Evolutionary conservation across 306 rosid species (phyloP), one percentile per base, ranked within the genome.

Genomic region (Fragaria iinumae): DNA sequence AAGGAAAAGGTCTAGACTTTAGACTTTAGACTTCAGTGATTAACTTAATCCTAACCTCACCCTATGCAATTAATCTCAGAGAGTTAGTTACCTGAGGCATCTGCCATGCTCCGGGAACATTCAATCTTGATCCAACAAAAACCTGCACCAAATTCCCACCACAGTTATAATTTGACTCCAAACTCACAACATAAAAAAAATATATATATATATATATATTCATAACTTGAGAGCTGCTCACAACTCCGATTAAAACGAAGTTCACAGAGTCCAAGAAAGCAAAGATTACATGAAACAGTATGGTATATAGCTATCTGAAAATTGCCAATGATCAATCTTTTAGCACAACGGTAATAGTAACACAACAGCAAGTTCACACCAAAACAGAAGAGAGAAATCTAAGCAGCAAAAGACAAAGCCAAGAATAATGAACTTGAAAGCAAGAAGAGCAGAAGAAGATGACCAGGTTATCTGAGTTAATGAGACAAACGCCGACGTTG

Each of bases 31-130:
- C 45, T 43, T 43, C 11, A 8, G 34, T 50, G 45, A 6, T 11
- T 17, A 27, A 49, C 18, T 12, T 12, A 45, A 45, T 32, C 23
- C 12, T 48, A 23, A 16, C 13, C 29, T 49, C 11, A 64, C 45
- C 41, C 12, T 16, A 7, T 49, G 23, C 57, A 59, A 59, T 69
- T 69, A 8, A 48, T 29, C 10, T 4, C 20, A 62, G 13, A 11
- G 13, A 62, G 12, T 21, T 25, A 4, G 76, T 79, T 63, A 63
- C 98, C 98, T 92, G 98, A 86, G 98, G 98, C 98, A 95, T 95
- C 90, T 95, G 98, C 98, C 98, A 95, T 83, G 97, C 98, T 87
- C 98, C 98, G 6, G 98, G 98, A 84, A 95, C 97, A 85, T 95
- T 95, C 88, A 95, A 84, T 77, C 91, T 90, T 50, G 98, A 95